Evolutionary conservation across 2,329 filamentous ascomycete genomes (phyloP), one percentile per base, ranked within the genome.

Genomic region (Pseudogymnoascus sp.): DNA sequence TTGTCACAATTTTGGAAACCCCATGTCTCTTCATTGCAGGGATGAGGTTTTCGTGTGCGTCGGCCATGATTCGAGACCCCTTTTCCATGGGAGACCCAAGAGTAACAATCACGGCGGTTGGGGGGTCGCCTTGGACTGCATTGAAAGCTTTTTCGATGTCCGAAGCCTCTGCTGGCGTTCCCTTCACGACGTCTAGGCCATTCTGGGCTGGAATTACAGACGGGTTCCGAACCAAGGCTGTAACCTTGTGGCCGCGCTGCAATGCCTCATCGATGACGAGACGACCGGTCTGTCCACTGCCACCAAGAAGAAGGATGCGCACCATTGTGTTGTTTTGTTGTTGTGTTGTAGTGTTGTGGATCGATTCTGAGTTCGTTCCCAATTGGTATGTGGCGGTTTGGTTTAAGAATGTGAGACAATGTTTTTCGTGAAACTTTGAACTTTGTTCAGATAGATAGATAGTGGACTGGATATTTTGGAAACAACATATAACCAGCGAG

Each of bases 241-340:
- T 80, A 60, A 82, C 74, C 53, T 70, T 73, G 69, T 82, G 78
- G 62, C 67, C 66, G 37, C 64, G 63, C 33, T 59, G 61, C 23
- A 68, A 61, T 37, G 77, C 75, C 42, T 76, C 73, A 21, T 75
- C 65, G 59, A 80, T 72, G 62, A 77, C 73, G 42, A 80, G 72
- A 61, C 73, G 70, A 67, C 80, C 79, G 61, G 78, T 80, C 59
- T 76, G 77, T 63, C 80, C 79, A 59, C 72, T 78, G 62, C 75
- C 80, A 35, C 79, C 79, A 40, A 81, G 70, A 40, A 65, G 25
- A 63, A 82, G 75, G 66, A 81, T 42, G 42, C 61, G 67, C 66
- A 60, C 33, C 42, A 59, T 64, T 33, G 6, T 59, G 59, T 62
- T 33, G 33, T 21, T 21, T 21, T 18, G 60, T 11, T 62, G 40